Evolutionary conservation across 2,329 filamentous ascomycete species (phyloP).

Genomic region (Tolypocladium ovalisporum): DNA sequence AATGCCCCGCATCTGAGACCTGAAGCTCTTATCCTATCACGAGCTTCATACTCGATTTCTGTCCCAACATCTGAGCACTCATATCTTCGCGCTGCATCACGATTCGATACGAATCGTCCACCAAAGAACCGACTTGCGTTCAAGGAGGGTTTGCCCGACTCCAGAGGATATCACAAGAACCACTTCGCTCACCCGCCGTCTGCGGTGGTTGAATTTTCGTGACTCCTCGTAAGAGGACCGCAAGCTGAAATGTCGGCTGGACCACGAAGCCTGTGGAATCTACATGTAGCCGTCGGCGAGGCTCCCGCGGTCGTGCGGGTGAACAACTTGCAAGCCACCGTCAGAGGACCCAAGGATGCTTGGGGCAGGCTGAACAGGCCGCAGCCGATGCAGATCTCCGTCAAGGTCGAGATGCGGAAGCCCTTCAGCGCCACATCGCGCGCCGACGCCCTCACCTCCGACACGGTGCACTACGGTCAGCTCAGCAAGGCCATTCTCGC

Average conservation of each 20-base stretch:
- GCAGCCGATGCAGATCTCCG: conserved; percentile 53
- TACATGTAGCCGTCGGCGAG: conserved; percentile 14
- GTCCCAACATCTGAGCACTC: not conserved
- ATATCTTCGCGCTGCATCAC: not conserved
- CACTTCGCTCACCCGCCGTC: not conserved
- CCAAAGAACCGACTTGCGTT: not conserved
- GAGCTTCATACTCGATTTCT: not conserved
- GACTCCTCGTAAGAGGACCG: not conserved
- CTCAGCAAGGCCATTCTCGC: conserved; percentile 55
- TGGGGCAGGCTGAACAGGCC: conserved; percentile 50
- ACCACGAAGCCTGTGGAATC: conserved; percentile 12
- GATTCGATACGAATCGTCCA: not conserved
- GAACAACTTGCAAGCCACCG: conserved; percentile 46
- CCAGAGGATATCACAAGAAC: not conserved
- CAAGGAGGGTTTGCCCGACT: not conserved
- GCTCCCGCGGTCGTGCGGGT: conserved; percentile 43
- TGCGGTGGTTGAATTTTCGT: not conserved
- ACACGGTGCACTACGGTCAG: conserved; percentile 66
- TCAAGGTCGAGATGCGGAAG: conserved; percentile 42
- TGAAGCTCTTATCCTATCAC: not conserved
- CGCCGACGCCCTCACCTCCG: conserved; percentile 50
- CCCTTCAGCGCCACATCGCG: conserved; percentile 47
- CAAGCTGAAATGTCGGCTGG: conserved; percentile 8
- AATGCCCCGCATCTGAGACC: not conserved
- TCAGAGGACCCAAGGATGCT: conserved; percentile 51